Conservation (phyloP, 2,329 filamentous ascomycete species). For the Cercospora sp. region DNA sequence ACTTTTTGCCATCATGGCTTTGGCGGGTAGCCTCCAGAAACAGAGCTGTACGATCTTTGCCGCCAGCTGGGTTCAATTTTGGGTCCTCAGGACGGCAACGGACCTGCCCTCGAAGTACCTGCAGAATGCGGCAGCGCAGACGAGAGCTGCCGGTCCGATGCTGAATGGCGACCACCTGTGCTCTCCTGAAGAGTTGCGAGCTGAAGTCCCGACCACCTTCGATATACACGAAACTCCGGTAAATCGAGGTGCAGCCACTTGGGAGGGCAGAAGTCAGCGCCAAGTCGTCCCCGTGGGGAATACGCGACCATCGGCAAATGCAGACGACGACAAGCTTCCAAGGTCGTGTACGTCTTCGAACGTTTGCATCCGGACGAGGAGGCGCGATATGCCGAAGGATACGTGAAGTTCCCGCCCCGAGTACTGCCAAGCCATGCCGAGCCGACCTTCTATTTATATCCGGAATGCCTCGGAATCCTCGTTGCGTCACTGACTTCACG, state of each 20-base stretch:
- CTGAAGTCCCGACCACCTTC: background rate
- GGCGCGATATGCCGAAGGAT: background rate
- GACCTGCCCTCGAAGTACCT: background rate
- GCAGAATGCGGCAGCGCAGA: background rate
- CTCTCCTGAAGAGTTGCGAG: background rate
- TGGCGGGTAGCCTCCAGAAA: background rate
- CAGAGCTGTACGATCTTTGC: background rate
- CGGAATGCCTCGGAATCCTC: background rate
- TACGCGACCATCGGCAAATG: background rate
- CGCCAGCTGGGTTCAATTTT: no score
- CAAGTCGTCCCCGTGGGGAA: background rate
- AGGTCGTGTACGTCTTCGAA: background rate
- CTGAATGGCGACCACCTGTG: background rate
- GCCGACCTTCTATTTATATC: background rate
- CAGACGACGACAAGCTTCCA: background rate
- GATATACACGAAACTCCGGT: background rate
- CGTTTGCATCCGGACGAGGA: background rate
- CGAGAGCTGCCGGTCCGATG: background rate
- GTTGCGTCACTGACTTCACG: background rate
- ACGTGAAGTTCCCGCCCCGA: background rate
- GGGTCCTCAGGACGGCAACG: background rate
- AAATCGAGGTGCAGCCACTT: background rate
- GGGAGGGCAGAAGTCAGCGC: background rate
- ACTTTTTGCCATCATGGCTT: background rate
- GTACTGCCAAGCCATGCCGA: background rate